phyloP scores from a whole-genome alignment of 352 stramenopile species.

The Aphanomyces euteiches region DNA sequence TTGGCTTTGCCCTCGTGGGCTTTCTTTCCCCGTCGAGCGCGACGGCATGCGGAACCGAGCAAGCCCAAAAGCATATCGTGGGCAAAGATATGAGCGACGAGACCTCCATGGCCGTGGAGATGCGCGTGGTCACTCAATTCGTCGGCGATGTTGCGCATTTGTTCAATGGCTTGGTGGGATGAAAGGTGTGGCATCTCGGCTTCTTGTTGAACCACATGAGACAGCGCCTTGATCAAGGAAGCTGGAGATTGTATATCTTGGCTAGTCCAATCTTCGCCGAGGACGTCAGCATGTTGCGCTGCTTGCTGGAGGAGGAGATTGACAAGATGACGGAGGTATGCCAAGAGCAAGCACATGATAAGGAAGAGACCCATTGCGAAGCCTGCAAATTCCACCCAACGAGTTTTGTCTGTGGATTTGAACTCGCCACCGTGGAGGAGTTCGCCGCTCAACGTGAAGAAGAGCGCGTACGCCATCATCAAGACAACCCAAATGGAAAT shows the following conservation, averaged over 20 bases:
- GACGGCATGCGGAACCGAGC: not conserved
- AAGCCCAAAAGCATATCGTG: slow-evolving; percentile 24
- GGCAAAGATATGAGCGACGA: not conserved
- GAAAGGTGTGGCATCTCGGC: not conserved
- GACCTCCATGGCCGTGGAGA: not conserved
- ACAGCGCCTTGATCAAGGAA: not conserved
- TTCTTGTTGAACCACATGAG: slow-evolving; percentile 1
- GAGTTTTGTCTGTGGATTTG: not conserved
- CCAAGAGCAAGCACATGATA: slow-evolving; percentile 5
- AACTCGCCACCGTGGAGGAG: slow-evolving; percentile 1
- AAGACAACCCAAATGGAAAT: slow-evolving; percentile 47
- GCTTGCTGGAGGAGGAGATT: slow-evolving; percentile 20
- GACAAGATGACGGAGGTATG: slow-evolving; percentile 15
- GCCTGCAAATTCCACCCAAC: no score
- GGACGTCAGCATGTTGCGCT: not conserved
- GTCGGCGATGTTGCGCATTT: slow-evolving; percentile 14
- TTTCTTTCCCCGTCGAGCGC: not conserved
- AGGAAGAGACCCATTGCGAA: not conserved
- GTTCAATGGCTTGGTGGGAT: not conserved
- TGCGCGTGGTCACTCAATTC: slow-evolving; percentile 2
- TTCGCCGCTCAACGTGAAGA: slow-evolving; percentile 8
- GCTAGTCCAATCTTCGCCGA: not conserved
- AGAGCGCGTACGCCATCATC: slow-evolving; percentile 9
- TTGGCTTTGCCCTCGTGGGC: not conserved
- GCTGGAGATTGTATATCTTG: not conserved